Percentiles rank a stretch among this genome's conserved stretches.
These are phyloP conservation scores for Hypoxylon sp. DNA, from an alignment of 2,329 filamentous ascomycete genomes.

Conservation along the genomic window DNA sequence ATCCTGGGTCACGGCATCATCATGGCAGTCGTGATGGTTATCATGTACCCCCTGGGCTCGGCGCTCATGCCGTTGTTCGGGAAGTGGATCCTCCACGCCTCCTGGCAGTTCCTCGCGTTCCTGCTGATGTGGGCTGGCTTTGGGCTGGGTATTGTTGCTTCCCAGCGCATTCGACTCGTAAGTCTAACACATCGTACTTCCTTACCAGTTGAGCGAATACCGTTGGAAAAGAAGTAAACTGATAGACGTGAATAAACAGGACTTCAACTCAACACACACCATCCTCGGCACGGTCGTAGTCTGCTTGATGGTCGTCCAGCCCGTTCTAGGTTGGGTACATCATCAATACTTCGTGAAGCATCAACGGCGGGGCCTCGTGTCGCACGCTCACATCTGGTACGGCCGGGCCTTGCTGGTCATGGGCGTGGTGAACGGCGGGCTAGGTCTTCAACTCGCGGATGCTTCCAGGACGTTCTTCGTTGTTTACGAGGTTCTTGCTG, in stretches of 20 bases:
- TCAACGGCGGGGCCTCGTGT: constrained; percentile 62
- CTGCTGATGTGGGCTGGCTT: constrained; percentile 69
- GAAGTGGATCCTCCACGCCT: constrained; percentile 69
- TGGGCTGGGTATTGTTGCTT: constrained; percentile 65
- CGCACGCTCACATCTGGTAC: constrained; percentile 72
- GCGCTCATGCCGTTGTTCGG: constrained; percentile 70
- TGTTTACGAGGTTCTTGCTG: constrained; percentile 68
- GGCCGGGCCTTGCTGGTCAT: constrained; percentile 69
- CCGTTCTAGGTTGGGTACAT: constrained; percentile 68
- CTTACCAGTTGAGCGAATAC: not conserved
- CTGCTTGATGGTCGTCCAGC: constrained; percentile 68
- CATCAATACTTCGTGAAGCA: constrained; percentile 65
- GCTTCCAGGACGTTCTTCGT: constrained; percentile 59
- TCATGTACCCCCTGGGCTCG: constrained; percentile 71
- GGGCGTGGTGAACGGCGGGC: constrained; percentile 72
- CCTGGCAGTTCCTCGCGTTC: constrained; percentile 67
- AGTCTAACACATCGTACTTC: constrained; percentile 27
- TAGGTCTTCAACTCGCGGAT: constrained; percentile 66
- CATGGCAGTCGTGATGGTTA: constrained; percentile 70
- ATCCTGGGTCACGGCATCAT: constrained; percentile 67
- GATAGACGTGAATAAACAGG: constrained; percentile 53
- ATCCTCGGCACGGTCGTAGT: constrained; percentile 68
- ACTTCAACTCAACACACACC: constrained; percentile 66
- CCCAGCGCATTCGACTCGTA: constrained; percentile 50
- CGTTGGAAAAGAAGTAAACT: not conserved